phyloP scores from a whole-genome alignment of 2,329 filamentous ascomycete genomes.

The Neopestalotiopsis rosae region DNA sequence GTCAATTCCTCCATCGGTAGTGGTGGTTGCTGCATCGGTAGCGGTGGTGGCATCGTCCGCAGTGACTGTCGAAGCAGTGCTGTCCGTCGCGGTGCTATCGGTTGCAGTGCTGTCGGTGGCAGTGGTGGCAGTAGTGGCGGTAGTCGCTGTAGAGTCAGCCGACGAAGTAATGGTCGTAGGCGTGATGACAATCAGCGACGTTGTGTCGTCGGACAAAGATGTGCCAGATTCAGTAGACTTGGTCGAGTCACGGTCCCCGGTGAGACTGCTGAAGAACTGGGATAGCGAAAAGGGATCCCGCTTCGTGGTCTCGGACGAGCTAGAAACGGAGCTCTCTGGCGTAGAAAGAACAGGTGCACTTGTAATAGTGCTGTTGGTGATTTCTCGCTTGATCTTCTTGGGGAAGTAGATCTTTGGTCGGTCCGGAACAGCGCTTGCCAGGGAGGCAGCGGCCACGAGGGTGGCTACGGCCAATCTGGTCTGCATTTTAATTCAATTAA shows the following conservation, averaged over 20 bases:
- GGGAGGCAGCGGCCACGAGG: constrained; percentile 42
- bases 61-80: neutral
- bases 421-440: constrained; percentile 40
- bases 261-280: constrained; percentile 31
- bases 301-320: constrained; percentile 27
- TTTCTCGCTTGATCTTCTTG: constrained; percentile 46
- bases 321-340: constrained; percentile 22
- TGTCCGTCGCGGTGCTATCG: neutral
- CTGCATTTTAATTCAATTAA: constrained; percentile 35
- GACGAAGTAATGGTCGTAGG: constrained; percentile 11
- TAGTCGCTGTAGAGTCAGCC: neutral
- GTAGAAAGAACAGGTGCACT: constrained; percentile 30
- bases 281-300: constrained; percentile 29
- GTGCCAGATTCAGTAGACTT: constrained; percentile 15
- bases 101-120: neutral
- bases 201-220: constrained; percentile 6
- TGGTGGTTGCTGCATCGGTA: neutral
- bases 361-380: constrained; percentile 39
- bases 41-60: neutral
- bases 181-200: constrained; percentile 26
- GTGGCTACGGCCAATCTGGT: constrained; percentile 39
- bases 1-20: neutral
- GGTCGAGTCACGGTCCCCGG: constrained; percentile 15
- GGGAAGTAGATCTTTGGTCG: constrained; percentile 50
- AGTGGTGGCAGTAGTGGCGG: neutral